A percentile compares a stretch with the other conserved stretches of the same genome.
Evolutionary conservation across 805 yeast genomes (phyloP).

Genomic region (Cyberlindnera euphorbiiphila): DNA sequence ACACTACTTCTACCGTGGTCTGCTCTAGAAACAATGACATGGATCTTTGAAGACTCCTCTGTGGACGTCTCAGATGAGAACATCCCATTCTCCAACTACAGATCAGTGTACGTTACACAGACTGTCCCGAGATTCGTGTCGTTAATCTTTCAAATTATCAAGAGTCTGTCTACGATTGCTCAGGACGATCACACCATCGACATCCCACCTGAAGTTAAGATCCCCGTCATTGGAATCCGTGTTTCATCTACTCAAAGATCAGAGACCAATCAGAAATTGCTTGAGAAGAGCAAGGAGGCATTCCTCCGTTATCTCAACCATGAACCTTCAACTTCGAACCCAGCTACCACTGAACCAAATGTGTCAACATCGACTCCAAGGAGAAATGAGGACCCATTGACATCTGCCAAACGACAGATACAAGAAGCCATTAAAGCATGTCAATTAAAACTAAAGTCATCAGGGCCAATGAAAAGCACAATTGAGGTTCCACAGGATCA

Average conservation of each 20-base stretch:
- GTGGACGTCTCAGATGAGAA: conserved; percentile 14
- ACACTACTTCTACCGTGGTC: conserved; percentile 2
- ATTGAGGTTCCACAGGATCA: conserved; percentile 20
- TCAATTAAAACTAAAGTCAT: conserved; percentile 9
- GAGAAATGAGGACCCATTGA: conserved; percentile 8
- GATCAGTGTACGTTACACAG: conserved; percentile 6
- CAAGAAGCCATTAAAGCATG: conserved; percentile 10
- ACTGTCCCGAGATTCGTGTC: background rate
- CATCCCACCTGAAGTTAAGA: conserved; percentile 3
- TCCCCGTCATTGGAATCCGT: conserved; percentile 13
- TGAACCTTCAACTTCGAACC: background rate
- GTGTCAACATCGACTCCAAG: background rate
- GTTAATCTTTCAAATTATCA: background rate
- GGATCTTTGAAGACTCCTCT: background rate
- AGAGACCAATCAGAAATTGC: conserved; percentile 11
- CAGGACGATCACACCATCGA: conserved; percentile 1
- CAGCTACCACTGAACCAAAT: background rate
- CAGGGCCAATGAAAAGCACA: conserved; percentile 7
- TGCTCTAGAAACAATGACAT: background rate
- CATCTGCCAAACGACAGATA: conserved; percentile 6
- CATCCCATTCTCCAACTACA: conserved; percentile 20
- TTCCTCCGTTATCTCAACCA: conserved; percentile 9
- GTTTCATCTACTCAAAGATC: conserved; percentile 4
- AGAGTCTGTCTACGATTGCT: background rate
- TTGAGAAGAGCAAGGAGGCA: conserved; percentile 10